Base-by-base conservation (phyloP, 1,284 basidiomycete species). In the Gomphus sp. region DNA sequence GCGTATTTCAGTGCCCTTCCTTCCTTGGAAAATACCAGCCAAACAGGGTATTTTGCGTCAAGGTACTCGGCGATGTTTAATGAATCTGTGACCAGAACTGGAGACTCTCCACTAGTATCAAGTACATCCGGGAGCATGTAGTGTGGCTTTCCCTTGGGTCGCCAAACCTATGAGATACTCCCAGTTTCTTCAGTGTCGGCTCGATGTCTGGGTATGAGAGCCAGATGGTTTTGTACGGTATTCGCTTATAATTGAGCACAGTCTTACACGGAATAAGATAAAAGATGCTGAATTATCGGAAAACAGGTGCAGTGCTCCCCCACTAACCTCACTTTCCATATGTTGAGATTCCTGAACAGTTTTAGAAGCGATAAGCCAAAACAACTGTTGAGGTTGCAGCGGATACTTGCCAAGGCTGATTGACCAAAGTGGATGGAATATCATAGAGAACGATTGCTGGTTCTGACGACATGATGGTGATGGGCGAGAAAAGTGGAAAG, bases 361-460 rank as follows among this genome's bases (percentile, higher is more conserved):
- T 28, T 2, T 2, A 28, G 18, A 47, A 16, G 14, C 33, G 7
- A 5, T n/a, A 1, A 43, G 4, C 41, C 18, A 43, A 4, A 31
- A 25, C 7, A 36, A 33, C 2, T 11, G 25, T 39, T 16, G 31
- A 28, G 16, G 16, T 3, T 10, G 28, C 7, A 31, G 31, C 16
- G 31, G 12, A 2, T 14, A 52, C 51, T 52, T 36, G 51, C 51
- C 51, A 52, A 7, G 51, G 33, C 34, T 52, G 51, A 34, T 34
- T 11, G 18, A 10, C 18, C 12, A n/a, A 36, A 39, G 75, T 74
- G 10, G 82, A 81, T 48, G 78, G 81, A 45, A 83, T 74, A 63
- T 88, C 86, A 64, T 87, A 88, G 22, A 88, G 74, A 28, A 75
- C 80, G 63, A 88, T 84, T 33, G 73, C 69, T n/a, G 82, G 80